Evolutionary conservation across 2,329 filamentous ascomycete genomes (phyloP).

Genomic region (Aspergillus tamarii): DNA sequence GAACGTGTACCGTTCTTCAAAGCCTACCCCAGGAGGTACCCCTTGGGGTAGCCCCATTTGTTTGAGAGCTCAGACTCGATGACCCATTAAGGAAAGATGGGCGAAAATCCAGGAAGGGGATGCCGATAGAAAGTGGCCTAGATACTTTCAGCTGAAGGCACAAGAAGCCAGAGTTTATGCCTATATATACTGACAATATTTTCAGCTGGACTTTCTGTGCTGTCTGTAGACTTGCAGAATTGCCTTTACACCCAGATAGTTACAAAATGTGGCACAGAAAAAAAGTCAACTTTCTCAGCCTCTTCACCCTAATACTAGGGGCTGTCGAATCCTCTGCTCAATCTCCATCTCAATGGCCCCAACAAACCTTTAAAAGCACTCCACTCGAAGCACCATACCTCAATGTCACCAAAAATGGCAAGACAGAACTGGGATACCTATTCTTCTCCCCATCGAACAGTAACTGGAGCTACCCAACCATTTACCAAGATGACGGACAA

Average conservation of each 20-base stretch:
- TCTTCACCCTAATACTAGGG: neutral
- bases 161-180: neutral
- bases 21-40: neutral
- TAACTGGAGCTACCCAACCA: conserved; percentile 18
- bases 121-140: neutral
- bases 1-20: neutral
- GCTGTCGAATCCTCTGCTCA: neutral
- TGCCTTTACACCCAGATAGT: neutral
- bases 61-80: neutral
- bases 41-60: neutral
- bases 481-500: conserved; percentile 30
- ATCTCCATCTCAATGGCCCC: conserved; percentile 17
- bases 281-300: neutral
- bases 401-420: conserved; percentile 28
- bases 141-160: neutral
- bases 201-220: neutral
- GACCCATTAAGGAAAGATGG: neutral
- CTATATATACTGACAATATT: neutral
- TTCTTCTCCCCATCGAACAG: conserved; percentile 22
- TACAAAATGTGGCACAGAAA: neutral
- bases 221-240: neutral
- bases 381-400: conserved; percentile 18
- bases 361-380: conserved; percentile 23
- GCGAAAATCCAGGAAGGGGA: neutral
- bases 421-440: conserved; percentile 28